A percentile compares a stretch with the other conserved stretches of the same genome.
Evolutionary conservation across 768 basidiomycete species (phyloP).

Genomic region (Pleurotus tuber-regium): DNA sequence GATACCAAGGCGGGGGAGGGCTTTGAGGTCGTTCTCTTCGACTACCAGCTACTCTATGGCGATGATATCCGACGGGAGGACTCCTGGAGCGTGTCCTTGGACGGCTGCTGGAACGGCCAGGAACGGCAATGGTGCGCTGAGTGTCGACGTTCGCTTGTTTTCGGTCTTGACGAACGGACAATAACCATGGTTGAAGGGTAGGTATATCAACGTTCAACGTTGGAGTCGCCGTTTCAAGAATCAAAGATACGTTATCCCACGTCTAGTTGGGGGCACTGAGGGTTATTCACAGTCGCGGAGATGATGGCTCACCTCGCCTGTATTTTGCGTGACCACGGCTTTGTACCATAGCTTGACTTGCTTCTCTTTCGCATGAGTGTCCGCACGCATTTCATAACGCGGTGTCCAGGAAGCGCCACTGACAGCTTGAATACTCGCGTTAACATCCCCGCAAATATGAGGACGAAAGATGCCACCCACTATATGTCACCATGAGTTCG

Average conservation of each 20-base stretch:
- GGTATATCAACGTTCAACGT: slow-evolving; percentile 20
- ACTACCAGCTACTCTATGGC: neutral
- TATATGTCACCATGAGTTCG: slow-evolving; percentile 30
- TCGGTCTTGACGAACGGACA: neutral
- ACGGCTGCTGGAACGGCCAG: too few species aligned
- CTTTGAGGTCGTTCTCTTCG: neutral
- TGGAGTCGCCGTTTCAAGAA: slow-evolving; percentile 21
- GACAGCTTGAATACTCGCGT: slow-evolving; percentile 5
- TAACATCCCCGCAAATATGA: neutral
- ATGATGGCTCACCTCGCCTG: slow-evolving; percentile 33
- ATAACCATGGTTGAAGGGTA: slow-evolving; percentile 1
- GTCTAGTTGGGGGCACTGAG: slow-evolving; percentile 11
- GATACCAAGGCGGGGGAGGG: too few species aligned
- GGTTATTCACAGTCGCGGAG: neutral
- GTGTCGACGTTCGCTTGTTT: neutral
- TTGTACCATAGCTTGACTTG: slow-evolving; percentile 35
- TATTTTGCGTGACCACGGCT: slow-evolving; percentile 34
- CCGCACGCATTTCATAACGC: slow-evolving; percentile 36
- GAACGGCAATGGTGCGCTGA: too few species aligned
- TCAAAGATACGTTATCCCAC: slow-evolving; percentile 20
- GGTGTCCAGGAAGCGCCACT: slow-evolving; percentile 31
- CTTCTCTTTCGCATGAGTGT: slow-evolving; percentile 31
- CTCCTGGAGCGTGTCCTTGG: neutral
- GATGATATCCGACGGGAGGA: neutral
- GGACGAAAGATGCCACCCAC: slow-evolving; percentile 16